Evolutionary conservation across 768 basidiomycete genomes (phyloP), one percentile per base, ranked within the genome.

Genomic region (Mycena galopus): DNA sequence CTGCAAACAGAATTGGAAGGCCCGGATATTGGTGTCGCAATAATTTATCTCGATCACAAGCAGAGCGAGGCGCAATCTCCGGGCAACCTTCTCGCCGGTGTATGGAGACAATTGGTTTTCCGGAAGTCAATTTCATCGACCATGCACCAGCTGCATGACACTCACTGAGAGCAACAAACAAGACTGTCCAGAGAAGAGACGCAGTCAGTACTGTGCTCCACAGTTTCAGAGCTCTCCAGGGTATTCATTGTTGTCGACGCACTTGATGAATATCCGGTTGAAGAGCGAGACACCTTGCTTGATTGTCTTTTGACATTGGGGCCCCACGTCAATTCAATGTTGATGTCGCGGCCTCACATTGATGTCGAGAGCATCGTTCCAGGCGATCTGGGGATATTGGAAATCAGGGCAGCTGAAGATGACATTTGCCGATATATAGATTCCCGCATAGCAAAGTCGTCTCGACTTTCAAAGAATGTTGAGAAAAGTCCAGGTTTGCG

Each of bases 331-430:
- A 71, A 65, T 23, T n/a, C 65, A 25, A 30, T 71, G 30, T 44
- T 71, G 12, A 71, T 56, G 12, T 71, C 61, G 17, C 53, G 69
- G 3, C 69, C 69, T 12, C 66, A 67, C 58, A 67, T 67, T 25
- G 35, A 51, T 2, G 50, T 67, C n/a, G 10, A 47, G 12, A 5
- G 14, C n/a, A 19, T 19, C 42, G 10, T 29, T 27, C 6, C 42
- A 29, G 7, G n/a, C 30, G 50, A 64, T 53, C 2, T 50, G 0
- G 27, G 47, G 17, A 51, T 58, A 8, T 2, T 67, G 30, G 66
- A 67, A 35, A 16, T 67, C 3, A n/a, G 57, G 9, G 66, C 66
- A 37, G 32, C 12, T 3, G 58, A 47, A 33, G 66, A 59, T 9
- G 66, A 67, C 33, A 51, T 67, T n/a, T 44, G 47, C 16, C 32